Conservation (phyloP, 352 stramenopile genomes). For the Phytophthora fragariaefolia region DNA sequence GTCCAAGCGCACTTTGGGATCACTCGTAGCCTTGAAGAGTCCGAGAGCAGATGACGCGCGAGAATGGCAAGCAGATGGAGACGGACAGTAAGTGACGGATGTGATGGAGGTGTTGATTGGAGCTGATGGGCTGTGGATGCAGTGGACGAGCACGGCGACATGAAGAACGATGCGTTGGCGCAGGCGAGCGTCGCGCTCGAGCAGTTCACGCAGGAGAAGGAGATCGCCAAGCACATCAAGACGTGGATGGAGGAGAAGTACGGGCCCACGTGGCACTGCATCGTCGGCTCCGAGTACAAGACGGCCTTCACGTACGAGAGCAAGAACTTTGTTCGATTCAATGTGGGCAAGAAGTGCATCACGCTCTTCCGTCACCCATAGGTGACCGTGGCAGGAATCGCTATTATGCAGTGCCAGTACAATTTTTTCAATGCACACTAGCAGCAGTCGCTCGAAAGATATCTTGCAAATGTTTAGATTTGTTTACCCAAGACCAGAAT, state of each 20-base stretch:
- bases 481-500: conserved; percentile 15
- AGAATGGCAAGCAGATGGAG: conserved; percentile 85
- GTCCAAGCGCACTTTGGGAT: too few relatives aligned
- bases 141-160: conserved; percentile 88
- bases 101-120: neutral
- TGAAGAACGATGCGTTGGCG: conserved; percentile 81
- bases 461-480: conserved; percentile 32
- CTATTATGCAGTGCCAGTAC: too few relatives aligned
- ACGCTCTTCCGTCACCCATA: conserved; percentile 81
- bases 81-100: conserved; percentile 63
- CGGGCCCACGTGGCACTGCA: conserved; percentile 74
- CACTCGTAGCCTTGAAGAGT: too few relatives aligned
- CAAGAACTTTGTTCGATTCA: conserved; percentile 89
- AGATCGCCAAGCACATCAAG: conserved; percentile 84
- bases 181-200: conserved; percentile 75
- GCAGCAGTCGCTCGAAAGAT: neutral
- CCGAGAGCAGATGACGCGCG: conserved; percentile 67
- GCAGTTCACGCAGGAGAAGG: conserved; percentile 81
- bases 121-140: neutral
- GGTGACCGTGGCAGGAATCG: neutral
- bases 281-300: conserved; percentile 65
- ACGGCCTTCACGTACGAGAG: conserved; percentile 63
- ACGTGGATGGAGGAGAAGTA: conserved; percentile 78
- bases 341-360: conserved; percentile 88
- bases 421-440: neutral